phyloP scores from a whole-genome alignment of 78 protist species.

The Acrasis kona region DNA sequence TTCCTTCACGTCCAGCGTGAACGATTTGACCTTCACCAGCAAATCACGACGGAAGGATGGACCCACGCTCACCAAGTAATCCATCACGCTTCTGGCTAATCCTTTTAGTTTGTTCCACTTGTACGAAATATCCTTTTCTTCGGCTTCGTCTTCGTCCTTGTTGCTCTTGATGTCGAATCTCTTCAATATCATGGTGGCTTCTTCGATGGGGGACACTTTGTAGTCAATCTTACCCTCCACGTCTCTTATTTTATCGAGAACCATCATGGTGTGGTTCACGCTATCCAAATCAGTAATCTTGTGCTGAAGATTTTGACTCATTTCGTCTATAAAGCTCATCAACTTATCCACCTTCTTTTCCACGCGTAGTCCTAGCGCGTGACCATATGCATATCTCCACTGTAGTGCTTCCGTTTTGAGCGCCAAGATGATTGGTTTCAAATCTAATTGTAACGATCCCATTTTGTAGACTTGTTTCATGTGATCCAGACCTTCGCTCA shows the following conservation, averaged over 20 bases:
- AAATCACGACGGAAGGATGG: constrained; percentile 20
- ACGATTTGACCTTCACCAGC: constrained; percentile 1
- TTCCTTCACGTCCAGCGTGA: constrained; percentile 18
- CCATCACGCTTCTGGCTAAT: neutral
- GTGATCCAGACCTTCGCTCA: constrained; percentile 10
- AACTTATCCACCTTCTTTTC: neutral
- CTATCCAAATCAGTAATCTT: constrained; percentile 13
- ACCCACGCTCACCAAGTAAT: neutral
- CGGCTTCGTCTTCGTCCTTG: constrained; percentile 29
- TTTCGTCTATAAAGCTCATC: constrained; percentile 1
- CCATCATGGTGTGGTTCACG: neutral
- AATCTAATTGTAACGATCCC: constrained; percentile 16
- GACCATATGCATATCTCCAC: constrained; percentile 30
- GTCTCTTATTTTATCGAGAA: constrained; percentile 4
- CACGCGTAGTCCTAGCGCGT: constrained; percentile 15
- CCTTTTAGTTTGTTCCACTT: constrained; percentile 7
- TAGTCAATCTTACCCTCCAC: constrained; percentile 32
- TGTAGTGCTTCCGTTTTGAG: constrained; percentile 18
- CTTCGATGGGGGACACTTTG: constrained; percentile 28
- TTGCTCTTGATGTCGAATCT: constrained; percentile 10
- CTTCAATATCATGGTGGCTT: constrained; percentile 20
- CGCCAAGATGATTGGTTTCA: constrained; percentile 10
- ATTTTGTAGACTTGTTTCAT: constrained; percentile 8
- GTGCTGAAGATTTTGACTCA: neutral
- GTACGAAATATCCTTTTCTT: neutral